Evolutionary conservation across 305 asterid genomes (phyloP), one percentile per base, ranked within the genome.

Genomic region (Salvia sclarea): DNA sequence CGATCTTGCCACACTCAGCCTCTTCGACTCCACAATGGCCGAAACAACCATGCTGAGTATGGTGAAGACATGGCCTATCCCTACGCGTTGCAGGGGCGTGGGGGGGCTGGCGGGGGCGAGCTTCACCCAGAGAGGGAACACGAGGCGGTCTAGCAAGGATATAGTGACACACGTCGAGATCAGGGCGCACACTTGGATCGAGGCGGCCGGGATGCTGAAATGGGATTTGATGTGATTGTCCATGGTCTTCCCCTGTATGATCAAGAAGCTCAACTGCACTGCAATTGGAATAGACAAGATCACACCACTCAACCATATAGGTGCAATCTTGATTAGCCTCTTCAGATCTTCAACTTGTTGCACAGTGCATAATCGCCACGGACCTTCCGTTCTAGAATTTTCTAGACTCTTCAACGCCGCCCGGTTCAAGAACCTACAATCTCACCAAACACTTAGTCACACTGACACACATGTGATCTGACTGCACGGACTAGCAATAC

Each of bases 271-370:
- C 0, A 78, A 61, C 31, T 78, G 88, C 50, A 83, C 73, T 64
- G 78, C 83, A 16, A 83, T 31, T n/a, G 88, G 88, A 44, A 72
- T 83, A 73, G 80, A 78, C 13, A 83, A 14, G 59, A 80, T 61
- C 28, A 80, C 6, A 9, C 87, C 83, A 35, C 78, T 72, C 7
- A 82, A 63, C 87, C 96, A 92, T 6, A 89, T 63, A 0, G 97
- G 96, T 6, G 83, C 28, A 56, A 92, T 74, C 80, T 76, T 83
- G 40, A 86, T 73, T 6, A 89, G 55, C 67, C 66, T 66, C 79
- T 89, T 86, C 54, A 89, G 78, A 48, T 86, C 92, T 75, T 89
- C 96, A 2, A 88, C 89, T 80, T 92, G 84, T 61, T 80, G 76
- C 18, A 87, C 84, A 0, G 87, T 81, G 55, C 90, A 84, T 8